These are phyloP conservation scores for Clohesyomyces aquaticus DNA, from an alignment of 495 filamentous ascomycete genomes.

Conservation along the genomic window DNA sequence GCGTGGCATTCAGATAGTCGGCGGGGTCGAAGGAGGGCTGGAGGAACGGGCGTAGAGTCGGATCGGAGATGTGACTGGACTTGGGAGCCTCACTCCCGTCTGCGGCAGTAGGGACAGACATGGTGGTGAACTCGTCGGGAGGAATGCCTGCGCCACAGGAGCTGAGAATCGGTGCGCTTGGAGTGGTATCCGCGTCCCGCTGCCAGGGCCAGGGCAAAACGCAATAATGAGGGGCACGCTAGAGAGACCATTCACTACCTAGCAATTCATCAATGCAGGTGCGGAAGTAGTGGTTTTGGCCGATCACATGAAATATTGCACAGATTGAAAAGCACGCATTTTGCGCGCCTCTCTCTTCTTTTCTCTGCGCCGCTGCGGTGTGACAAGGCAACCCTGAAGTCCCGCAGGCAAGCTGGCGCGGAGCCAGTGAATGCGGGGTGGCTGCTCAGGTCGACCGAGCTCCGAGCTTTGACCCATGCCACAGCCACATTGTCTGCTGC, in stretches of 20 bases:
- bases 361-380: neutral
- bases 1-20: slow-evolving; percentile 76
- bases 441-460: neutral
- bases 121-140: slow-evolving; percentile 7
- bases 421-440: neutral
- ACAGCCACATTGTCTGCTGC: slow-evolving; percentile 25
- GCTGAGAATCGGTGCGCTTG: neutral
- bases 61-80: slow-evolving; percentile 60
- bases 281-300: no score
- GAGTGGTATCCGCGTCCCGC: neutral
- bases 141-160: neutral
- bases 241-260: no score
- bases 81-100: slow-evolving; percentile 22
- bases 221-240: neutral
- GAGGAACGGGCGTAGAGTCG: slow-evolving; percentile 68
- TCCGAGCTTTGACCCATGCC: neutral
- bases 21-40: slow-evolving; percentile 75
- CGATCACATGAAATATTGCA: neutral
- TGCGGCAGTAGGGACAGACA: slow-evolving; percentile 27
- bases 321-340: neutral
- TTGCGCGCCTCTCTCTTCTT: neutral
- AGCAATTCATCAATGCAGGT: no score
- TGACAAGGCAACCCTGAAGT: neutral
- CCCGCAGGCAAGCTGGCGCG: neutral
- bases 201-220: no score